Evolutionary conservation across 768 basidiomycete genomes (phyloP).

Genomic region (Lepiota subincarnata): DNA sequence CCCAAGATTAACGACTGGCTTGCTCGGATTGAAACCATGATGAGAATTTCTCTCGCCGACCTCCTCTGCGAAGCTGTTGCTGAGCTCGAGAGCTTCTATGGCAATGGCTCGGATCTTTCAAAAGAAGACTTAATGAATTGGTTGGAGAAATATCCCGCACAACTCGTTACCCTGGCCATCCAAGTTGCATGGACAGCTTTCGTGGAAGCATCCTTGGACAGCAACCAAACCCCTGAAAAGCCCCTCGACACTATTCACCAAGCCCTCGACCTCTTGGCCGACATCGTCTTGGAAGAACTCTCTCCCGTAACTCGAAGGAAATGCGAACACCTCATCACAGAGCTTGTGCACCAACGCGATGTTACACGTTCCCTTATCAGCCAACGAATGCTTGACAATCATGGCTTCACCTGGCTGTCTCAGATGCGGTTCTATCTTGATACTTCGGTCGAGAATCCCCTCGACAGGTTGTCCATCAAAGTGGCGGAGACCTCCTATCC

Average conservation of each 20-base stretch:
- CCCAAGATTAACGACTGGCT: slow-evolving; percentile 99
- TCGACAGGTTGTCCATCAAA: slow-evolving; percentile 75
- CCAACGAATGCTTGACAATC: slow-evolving; percentile 57
- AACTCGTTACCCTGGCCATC: slow-evolving; percentile 91
- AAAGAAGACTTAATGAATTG: slow-evolving; percentile 75
- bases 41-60: slow-evolving; percentile 85
- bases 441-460: slow-evolving; percentile 59
- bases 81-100: slow-evolving; percentile 81
- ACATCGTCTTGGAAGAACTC: slow-evolving; percentile 90
- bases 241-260: slow-evolving; percentile 74
- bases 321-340: slow-evolving; percentile 98
- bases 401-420: slow-evolving; percentile 88
- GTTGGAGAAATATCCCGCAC: slow-evolving; percentile 94
- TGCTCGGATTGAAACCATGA: slow-evolving; percentile 85
- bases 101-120: slow-evolving; percentile 53
- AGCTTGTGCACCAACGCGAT: slow-evolving; percentile 97
- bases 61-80: slow-evolving; percentile 75
- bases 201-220: slow-evolving; percentile 69
- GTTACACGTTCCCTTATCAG: slow-evolving; percentile 79
- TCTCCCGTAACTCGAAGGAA: slow-evolving; percentile 90
- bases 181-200: slow-evolving; percentile 93
- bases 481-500: slow-evolving; percentile 92
- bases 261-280: slow-evolving; percentile 92
- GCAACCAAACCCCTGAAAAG: slow-evolving; percentile 49
- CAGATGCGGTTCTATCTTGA: slow-evolving; percentile 99